Evolutionary conservation across 192 early-diverging fungal species (phyloP), one percentile per base, ranked within the genome.

Genomic region (Entophlyctis luteolus): DNA sequence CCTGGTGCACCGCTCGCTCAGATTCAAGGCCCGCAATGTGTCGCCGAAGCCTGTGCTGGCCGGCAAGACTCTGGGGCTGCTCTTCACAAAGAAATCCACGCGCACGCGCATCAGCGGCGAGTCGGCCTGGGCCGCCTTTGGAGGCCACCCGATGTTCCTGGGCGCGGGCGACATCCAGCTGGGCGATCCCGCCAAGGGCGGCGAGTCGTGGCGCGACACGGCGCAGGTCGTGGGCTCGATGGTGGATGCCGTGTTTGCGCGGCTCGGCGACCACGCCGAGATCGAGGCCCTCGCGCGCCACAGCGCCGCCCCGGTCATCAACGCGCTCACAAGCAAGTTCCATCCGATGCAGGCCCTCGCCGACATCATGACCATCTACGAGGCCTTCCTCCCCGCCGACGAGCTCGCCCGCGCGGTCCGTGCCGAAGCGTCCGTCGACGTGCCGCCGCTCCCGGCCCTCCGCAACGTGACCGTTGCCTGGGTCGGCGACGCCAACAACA

Each of bases 401-500:
- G 50, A 35, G 20, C 27, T 66, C 20, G 12, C 27, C 47, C 22
- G 10, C 23, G 12, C 55, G 16, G 52, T 65, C 1, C 77, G 78
- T 14, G 53, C 67, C 16, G 74, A 49, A 62, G 71, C 75, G 14
- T 48, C n/a, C 6, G 46, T 25, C 29, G n/a, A n/a, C n/a, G n/a
- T n/a, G n/a, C n/a, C n/a, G n/a, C 36, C 49, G 12, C 76, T 86
- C 16, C 81, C 81, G 20, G 60, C 60, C 5, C 75, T 95, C 20
- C 85, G 86, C 4, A 31, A 31, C 0, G 74, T 93, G 10, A 86
- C 85, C 8, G 86, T 99, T 12, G 94, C 95, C n/a, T 99, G 97
- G 97, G 89, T 99, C 3, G 97, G 97, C 50, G 97, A 99, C 65
- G 86, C 90, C n/a, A 99, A 99, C 77, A 98, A 98, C 79, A 90